Evolutionary conservation across 2,329 filamentous ascomycete species (phyloP), one percentile per base, ranked within the genome.

Genomic region (Kalmusia sp.): DNA sequence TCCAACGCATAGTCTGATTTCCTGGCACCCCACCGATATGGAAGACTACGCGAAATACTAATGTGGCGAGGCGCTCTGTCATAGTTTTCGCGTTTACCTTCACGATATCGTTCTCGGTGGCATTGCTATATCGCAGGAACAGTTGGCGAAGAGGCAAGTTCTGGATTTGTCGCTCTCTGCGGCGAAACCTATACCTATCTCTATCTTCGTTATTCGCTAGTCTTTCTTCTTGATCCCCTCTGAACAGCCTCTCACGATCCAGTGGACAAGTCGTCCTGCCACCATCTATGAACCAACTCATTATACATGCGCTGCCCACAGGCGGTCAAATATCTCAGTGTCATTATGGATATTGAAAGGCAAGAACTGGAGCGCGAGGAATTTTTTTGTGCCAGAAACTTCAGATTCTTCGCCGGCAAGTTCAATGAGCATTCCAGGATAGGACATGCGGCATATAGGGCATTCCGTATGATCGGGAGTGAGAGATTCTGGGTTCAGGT

Each of bases 261-360:
- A 45, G 22, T 27, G 49, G 49, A 14, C 49, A 51, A 1, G 49
- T 38, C 4, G n/a, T 44, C 6, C 39, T 31, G 12, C 30, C 22
- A 25, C 45, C 45, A 9, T 30, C 30, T 6, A 6, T 45, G 12
- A 30, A 33, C 49, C 22, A 44, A 14, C 19, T 24, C 5, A 34
- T 25, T 12, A 51, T 51, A 28, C 49, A 51, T 2, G 31, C 31
- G 15, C 34, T 34, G 15, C 49, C 49, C 14, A 51, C 39, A 51
- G 24, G 22, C 39, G 30, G 14, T 30, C 49, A 12, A 40, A 28
- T 2, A 9, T 24, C 15, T 51, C 49, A 4, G 27, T 1, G 6
- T 25, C 19, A 21, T n/a, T 2, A 22, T 22, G 12, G 6, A 11
- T 17, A 9, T 35, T 30, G 14, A 50, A 50, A 1, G 49, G 49